Evolutionary conservation across 179 eudicot species (phyloP), one percentile per base, ranked within the genome.

Genomic region (Monotropa hypopitys): DNA sequence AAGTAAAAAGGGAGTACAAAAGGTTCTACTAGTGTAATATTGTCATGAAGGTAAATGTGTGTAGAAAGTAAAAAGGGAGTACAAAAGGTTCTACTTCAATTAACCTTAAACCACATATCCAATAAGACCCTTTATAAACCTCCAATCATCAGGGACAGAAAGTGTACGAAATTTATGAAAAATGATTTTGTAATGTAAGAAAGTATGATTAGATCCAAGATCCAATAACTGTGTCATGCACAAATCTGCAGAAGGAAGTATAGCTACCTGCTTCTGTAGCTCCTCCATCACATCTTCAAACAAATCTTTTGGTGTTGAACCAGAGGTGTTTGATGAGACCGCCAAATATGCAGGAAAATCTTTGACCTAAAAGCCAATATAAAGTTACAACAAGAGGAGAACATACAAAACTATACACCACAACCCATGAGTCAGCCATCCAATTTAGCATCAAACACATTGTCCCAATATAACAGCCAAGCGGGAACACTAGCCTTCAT

Each of bases 231-330:
- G 28, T 57, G 26, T 12, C 61, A 43, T 5, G 18, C 33, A 12
- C 47, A 70, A 54, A 30, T 11, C 35, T 57, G 72, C 4, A 12
- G 47, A 70, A 49, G 30, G 16, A 40, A 23, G 28, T 5, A 63
- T 7, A 12, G 3, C 26, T 70, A 90, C 99, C 97, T 89, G 90
- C 81, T 91, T 96, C 82, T 85, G 91, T 53, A 93, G 90, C 88
- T 96, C 99, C 84, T 96, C 99, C 26, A 82, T 80, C 63, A 96
- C 92, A 83, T 96, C 99, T 83, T 90, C 96, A 84, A 96, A 96
- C 82, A 96, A 76, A 75, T 93, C 99, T 85, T 93, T 91, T 42
- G 96, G 88, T 51, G 97, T 90, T 57, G 94, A 87, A 40, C 99
- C 99, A 33, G 96, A 85, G 54, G 86, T 87, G 81, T 96, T 96